Base-by-base conservation (phyloP, 768 basidiomycete genomes). In the Coprinopsis marcescibilis region DNA sequence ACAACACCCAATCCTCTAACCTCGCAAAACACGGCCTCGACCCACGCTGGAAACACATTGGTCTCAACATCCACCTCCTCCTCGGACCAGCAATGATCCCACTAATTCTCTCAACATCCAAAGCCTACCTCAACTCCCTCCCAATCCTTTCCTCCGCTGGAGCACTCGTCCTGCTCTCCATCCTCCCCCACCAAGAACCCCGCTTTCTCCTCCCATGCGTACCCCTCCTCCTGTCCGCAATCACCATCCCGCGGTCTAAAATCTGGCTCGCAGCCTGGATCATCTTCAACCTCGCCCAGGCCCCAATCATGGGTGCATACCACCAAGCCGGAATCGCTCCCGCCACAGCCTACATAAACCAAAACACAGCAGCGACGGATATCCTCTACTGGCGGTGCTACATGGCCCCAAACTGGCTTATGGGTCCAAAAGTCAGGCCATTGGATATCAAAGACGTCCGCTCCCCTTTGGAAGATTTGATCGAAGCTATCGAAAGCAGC, bases 1-100 rank as follows among this genome's bases (percentile, higher is more conserved):
- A 43, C 41, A 43, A 43, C 17, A 43, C 41, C 5, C 41, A 43
- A 43, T 27, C 41, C 4, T 43, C 41, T 14, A 43, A 43, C 17
- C 17, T 43, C 11, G 41, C 41, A 6, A 5, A 43, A 19, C 41
- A 43, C 17, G 41, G 41, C 19, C 41, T 43, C 4, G 26, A 43
- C 21, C 41, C 41, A 19, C 41, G 41, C n/a, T n/a, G 26, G 5
- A 43, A 24, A 10, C 41, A 43, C 19, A 4, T 43, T 4, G 15
- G 26, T 20, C 26, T 43, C 26, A 43, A 43, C 26, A 13, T 43
- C 24, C 41, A 24, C 15, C 41, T 27, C 12, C 41, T 43, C 14
- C 24, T 43, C 12, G 41, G 41, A 4, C 41, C 41, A n/a, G 41
- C 41, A 43, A 24, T 43, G 26, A 27, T 43, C 14, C 27, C 14